phyloP scores from a whole-genome alignment of 2,329 filamentous ascomycete species.

The Cylindrodendrum hubeiense region DNA sequence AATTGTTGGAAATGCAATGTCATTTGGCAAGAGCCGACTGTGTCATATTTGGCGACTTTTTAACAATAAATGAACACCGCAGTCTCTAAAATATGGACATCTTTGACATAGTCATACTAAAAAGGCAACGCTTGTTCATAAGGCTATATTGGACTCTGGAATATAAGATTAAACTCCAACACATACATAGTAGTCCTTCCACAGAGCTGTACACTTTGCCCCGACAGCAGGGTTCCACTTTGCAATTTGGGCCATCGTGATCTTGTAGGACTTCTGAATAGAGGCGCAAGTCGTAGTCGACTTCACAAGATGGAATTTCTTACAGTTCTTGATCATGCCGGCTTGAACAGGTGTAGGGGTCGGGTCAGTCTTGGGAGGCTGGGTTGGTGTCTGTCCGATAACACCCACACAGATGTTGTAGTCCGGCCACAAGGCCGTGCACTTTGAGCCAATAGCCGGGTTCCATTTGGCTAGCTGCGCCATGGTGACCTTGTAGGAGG shows the following conservation, averaged over 20 bases:
- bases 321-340: conserved; percentile 46
- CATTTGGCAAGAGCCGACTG: too few species aligned
- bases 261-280: conserved; percentile 37
- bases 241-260: conserved; percentile 42
- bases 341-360: conserved; percentile 47
- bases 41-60: too few species aligned
- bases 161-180: conserved; percentile 15
- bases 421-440: neutral
- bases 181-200: conserved; percentile 22
- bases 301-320: conserved; percentile 44
- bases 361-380: conserved; percentile 28
- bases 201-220: conserved; percentile 26
- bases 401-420: conserved; percentile 15
- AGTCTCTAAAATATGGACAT: too few species aligned
- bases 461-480: conserved; percentile 12
- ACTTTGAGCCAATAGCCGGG: conserved; percentile 5
- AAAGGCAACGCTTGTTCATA: too few species aligned
- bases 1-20: too few species aligned
- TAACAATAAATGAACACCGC: too few species aligned
- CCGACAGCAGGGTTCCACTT: conserved; percentile 36
- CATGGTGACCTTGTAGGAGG: neutral
- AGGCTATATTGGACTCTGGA: too few species aligned
- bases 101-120: too few species aligned
- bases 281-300: conserved; percentile 38
- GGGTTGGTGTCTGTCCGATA: neutral